phyloP scores from a whole-genome alignment of 371 early-diverging fungal species.

The Haplosporangium sp. region DNA sequence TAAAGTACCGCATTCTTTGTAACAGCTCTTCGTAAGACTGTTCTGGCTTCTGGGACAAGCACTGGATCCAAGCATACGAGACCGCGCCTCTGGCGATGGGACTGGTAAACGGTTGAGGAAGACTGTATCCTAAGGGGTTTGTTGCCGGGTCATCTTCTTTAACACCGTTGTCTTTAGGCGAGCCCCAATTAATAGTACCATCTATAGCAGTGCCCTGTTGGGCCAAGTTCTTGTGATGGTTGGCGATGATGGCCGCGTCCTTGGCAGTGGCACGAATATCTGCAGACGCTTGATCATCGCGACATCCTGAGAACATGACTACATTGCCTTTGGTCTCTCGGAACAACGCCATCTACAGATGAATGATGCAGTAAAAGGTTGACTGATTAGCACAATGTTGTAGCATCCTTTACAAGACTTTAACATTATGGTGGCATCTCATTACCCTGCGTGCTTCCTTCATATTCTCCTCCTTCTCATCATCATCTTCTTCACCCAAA shows the following conservation, averaged over 20 bases:
- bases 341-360: slow-evolving; percentile 42
- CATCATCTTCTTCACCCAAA: neutral
- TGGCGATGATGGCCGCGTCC: slow-evolving; percentile 37
- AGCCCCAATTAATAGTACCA: slow-evolving; percentile 17
- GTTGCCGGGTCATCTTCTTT: slow-evolving; percentile 6
- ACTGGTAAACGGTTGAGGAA: slow-evolving; percentile 45
- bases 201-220: slow-evolving; percentile 43
- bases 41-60: slow-evolving; percentile 49
- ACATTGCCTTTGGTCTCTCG: slow-evolving; percentile 56
- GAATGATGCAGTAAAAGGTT: neutral
- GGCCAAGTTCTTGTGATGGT: slow-evolving; percentile 24
- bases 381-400: neutral
- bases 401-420: too few species aligned
- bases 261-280: slow-evolving; percentile 57
- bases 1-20: slow-evolving; percentile 56
- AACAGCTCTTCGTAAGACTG: slow-evolving; percentile 61
- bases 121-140: slow-evolving; percentile 49
- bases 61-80: slow-evolving; percentile 61
- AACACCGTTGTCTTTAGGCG: slow-evolving; percentile 8
- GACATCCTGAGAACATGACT: slow-evolving; percentile 65
- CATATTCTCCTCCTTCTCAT: slow-evolving; percentile 20
- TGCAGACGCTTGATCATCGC: slow-evolving; percentile 68
- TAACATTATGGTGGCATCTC: too few species aligned
- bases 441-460: slow-evolving; percentile 40
- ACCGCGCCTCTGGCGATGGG: slow-evolving; percentile 61